Percentiles rank a stretch among this genome's conserved stretches.
Evolutionary conservation across 208 protist species (phyloP).

Genomic region (Acanthamoeba sp.): DNA sequence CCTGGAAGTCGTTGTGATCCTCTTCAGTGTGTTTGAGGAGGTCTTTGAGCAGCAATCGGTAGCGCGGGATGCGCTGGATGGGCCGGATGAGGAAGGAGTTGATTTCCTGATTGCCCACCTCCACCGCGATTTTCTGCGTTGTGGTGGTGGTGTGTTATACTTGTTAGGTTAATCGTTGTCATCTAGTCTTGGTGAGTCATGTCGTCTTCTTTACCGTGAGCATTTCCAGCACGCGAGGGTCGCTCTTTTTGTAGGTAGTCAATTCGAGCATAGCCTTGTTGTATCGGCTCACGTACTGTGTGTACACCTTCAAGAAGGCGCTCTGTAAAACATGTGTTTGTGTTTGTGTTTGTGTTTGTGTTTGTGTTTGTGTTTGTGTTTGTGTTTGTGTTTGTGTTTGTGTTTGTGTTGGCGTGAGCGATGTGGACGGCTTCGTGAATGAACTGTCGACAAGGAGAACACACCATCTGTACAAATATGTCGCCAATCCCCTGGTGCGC

Average conservation of each 20-base stretch:
- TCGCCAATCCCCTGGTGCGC: conserved; percentile 58
- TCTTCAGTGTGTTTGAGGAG: conserved; percentile 70
- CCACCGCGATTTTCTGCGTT: neutral
- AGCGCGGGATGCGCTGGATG: conserved; percentile 75
- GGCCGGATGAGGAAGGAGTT: conserved; percentile 64
- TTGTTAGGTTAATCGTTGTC: too few relatives aligned
- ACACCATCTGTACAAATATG: conserved; percentile 69
- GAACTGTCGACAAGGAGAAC: neutral
- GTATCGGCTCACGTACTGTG: conserved; percentile 68
- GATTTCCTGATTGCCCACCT: conserved; percentile 45
- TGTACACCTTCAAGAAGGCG: conserved; percentile 69
- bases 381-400: too few relatives aligned
- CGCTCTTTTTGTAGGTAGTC: conserved; percentile 53
- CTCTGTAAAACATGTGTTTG: too few relatives aligned
- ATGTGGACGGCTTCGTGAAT: too few relatives aligned
- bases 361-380: too few relatives aligned
- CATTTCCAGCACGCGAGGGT: neutral
- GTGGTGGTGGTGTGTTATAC: too few relatives aligned
- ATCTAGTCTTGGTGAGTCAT: neutral
- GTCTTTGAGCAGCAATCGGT: conserved; percentile 72
- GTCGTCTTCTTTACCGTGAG: conserved; percentile 23
- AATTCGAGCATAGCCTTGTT: conserved; percentile 71
- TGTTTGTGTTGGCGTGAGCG: too few relatives aligned
- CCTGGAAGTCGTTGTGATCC: conserved; percentile 44
- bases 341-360: too few relatives aligned